Conservation (phyloP, 2,329 filamentous ascomycete genomes). For the Cladophialophora immunda region DNA sequence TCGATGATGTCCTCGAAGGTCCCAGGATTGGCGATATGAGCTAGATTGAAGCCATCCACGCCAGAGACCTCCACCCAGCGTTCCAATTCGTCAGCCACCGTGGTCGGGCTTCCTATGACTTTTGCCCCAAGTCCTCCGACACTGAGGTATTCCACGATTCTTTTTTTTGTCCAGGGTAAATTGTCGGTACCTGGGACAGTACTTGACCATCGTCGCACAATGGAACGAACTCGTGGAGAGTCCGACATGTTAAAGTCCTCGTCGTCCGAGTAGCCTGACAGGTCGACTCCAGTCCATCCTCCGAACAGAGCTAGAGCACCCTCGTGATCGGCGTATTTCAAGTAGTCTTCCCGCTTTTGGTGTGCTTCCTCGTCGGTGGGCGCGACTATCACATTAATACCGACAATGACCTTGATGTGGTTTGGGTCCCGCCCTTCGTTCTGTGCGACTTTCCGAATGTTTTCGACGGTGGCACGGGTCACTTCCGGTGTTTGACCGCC, state of each 20-base stretch:
- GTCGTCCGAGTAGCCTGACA: slow-evolving; percentile 65
- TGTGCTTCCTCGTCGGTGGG: slow-evolving; percentile 62
- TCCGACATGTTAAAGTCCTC: slow-evolving; percentile 64
- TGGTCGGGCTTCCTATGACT: slow-evolving; percentile 65
- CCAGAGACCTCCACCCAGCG: slow-evolving; percentile 73
- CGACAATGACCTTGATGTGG: slow-evolving; percentile 64
- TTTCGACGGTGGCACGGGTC: slow-evolving; percentile 53
- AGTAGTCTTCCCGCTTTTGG: slow-evolving; percentile 60
- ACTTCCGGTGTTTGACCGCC: slow-evolving; percentile 55
- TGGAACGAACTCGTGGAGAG: slow-evolving; percentile 59
- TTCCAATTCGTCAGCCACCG: slow-evolving; percentile 73
- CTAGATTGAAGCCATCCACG: slow-evolving; percentile 75
- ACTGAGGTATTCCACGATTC: slow-evolving; percentile 54
- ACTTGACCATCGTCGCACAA: slow-evolving; percentile 28
- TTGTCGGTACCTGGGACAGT: slow-evolving; percentile 45
- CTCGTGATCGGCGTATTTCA: slow-evolving; percentile 61
- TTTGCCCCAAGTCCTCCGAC: slow-evolving; percentile 60
- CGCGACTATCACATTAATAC: slow-evolving; percentile 59
- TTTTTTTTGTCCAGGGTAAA: slow-evolving; percentile 50
- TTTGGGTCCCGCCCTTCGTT: slow-evolving; percentile 63
- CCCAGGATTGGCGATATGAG: slow-evolving; percentile 56
- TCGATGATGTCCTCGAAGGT: slow-evolving; percentile 62
- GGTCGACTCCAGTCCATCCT: slow-evolving; percentile 68
- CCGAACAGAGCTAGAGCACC: slow-evolving; percentile 65
- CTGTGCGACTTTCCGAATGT: slow-evolving; percentile 51